Percentiles rank a stretch among this genome's conserved stretches.
phyloP scores from a whole-genome alignment of 2,329 filamentous ascomycete genomes.

The Fusarium sp. region DNA sequence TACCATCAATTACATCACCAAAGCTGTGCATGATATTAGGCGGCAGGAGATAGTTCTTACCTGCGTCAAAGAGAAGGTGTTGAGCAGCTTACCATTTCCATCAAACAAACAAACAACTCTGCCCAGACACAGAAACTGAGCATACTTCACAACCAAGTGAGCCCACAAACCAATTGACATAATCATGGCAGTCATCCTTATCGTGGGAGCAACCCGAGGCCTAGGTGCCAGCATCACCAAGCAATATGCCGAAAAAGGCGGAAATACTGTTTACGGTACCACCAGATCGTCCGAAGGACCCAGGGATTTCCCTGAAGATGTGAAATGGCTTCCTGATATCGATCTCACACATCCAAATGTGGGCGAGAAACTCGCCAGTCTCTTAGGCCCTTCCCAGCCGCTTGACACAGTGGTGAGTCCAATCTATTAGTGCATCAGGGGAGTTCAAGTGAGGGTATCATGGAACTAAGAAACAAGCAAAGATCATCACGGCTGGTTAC shows the following conservation, averaged over 20 bases:
- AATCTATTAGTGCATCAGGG: not conserved
- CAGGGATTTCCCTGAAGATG: slow-evolving; percentile 57
- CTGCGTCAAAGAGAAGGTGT: not conserved
- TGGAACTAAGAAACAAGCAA: slow-evolving; percentile 33
- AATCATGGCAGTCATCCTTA: slow-evolving; percentile 67
- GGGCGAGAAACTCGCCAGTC: slow-evolving; percentile 63
- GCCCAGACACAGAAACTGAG: not conserved
- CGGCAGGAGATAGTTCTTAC: slow-evolving; percentile 5
- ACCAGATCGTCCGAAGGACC: slow-evolving; percentile 65
- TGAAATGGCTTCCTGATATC: slow-evolving; percentile 72
- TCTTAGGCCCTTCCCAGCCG: slow-evolving; percentile 58
- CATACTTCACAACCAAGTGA: not conserved
- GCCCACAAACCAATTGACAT: not conserved
- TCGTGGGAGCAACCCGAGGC: slow-evolving; percentile 79
- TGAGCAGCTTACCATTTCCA: slow-evolving; percentile 1
- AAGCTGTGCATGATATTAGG: slow-evolving; percentile 9
- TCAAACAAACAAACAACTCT: not conserved
- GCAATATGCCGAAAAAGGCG: slow-evolving; percentile 66
- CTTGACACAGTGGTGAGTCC: slow-evolving; percentile 62
- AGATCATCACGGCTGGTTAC: slow-evolving; percentile 79
- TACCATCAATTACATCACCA: slow-evolving; percentile 43
- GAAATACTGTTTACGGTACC: slow-evolving; percentile 72
- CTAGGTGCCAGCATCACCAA: slow-evolving; percentile 74
- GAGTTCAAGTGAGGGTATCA: not conserved
- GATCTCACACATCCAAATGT: slow-evolving; percentile 68